Base-by-base conservation (phyloP, 352 stramenopile genomes). In the Phytophthora tentaculata region DNA sequence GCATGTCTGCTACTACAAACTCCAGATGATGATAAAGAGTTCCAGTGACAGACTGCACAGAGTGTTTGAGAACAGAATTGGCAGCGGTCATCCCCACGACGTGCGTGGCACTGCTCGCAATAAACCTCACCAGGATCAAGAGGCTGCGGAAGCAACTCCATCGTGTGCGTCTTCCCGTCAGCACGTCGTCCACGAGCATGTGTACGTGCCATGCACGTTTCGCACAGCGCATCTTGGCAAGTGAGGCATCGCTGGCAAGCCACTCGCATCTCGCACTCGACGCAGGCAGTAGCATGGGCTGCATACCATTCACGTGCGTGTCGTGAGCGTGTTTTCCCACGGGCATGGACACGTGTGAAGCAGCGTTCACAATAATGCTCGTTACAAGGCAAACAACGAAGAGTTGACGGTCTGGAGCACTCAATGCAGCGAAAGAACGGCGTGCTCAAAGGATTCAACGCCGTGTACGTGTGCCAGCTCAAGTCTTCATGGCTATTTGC, bases 331-430 rank as follows among this genome's bases (percentile, higher is more conserved):
- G 56, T 85, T 72, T 90, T 79, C 14, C 86, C 86, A 29, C 76
- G 78, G 62, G 73, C 64, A 54, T 96, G 88, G 17, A 94, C 68
- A 35, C 86, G 86, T 13, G 68, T 51, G 64, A 92, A 94, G 76
- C 88, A 96, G 6, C 84, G 79, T 48, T 83, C 81, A 35, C 88
- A 96, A 53, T 94, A 96, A 64, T 92, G 76, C 64, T 96, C 86
- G 49, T 88, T 76, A 64, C 88, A 96, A 57, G 70, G 75, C 19
- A 94, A 77, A 39, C 87, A 95, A 6, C 87, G 79, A 29, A 71
- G 56, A 9, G 67, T 80, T 4, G 85, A 89, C 19, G 88, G 75
- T 19, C 85, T 82, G 5, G 77, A 77, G 65, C 85, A 95, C 67
- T 95, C 87, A 63, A 94, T 70, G 60, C 87, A 95, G 49, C 82